phyloP scores from a whole-genome alignment of 495 filamentous ascomycete genomes.

The Saxispiralis lemnorum region DNA sequence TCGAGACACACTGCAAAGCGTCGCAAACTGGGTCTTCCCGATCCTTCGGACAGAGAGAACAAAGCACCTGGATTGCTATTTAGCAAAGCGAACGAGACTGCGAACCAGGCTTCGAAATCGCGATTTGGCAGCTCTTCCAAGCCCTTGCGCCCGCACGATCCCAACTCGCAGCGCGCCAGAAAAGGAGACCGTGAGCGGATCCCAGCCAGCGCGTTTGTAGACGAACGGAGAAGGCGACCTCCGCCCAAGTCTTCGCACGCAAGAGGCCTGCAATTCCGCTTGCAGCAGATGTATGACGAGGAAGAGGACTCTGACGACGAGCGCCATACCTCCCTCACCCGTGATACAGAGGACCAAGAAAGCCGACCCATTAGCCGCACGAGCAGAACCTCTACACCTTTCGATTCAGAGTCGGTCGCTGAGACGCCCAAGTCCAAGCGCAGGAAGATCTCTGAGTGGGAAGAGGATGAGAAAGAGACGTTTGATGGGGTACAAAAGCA shows the following conservation, averaged over 20 bases:
- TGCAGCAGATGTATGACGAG: conserved; percentile 25
- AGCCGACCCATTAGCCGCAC: conserved; percentile 65
- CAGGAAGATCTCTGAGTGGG: conserved; percentile 17
- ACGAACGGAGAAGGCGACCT: conserved; percentile 45
- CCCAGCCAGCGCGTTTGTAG: conserved; percentile 59
- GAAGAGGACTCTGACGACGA: conserved; percentile 42
- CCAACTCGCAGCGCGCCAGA: conserved; percentile 17
- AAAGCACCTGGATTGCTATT: conserved; percentile 33
- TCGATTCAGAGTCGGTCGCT: conserved; percentile 36
- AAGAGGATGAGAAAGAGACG: conserved; percentile 24
- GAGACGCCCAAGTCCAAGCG: conserved; percentile 20
- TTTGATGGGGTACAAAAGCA: conserved; percentile 21
- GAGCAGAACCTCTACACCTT: conserved; percentile 49
- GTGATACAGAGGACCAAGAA: conserved; percentile 67
- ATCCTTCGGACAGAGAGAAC: conserved; percentile 38
- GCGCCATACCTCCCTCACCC: conserved; percentile 33
- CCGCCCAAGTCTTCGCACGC: conserved; percentile 34
- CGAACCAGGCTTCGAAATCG: conserved; percentile 51
- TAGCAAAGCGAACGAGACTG: conserved; percentile 35
- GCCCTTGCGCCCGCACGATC: conserved; percentile 36
- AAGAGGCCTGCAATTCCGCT: conserved; percentile 36
- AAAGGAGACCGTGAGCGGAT: conserved; percentile 21
- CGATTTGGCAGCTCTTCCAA: conserved; percentile 41
- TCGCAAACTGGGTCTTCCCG: conserved; percentile 56
- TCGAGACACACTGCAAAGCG: conserved; percentile 57